Evolutionary conservation across 2,329 filamentous ascomycete genomes (phyloP).

Genomic region (Fusarium paranaense): DNA sequence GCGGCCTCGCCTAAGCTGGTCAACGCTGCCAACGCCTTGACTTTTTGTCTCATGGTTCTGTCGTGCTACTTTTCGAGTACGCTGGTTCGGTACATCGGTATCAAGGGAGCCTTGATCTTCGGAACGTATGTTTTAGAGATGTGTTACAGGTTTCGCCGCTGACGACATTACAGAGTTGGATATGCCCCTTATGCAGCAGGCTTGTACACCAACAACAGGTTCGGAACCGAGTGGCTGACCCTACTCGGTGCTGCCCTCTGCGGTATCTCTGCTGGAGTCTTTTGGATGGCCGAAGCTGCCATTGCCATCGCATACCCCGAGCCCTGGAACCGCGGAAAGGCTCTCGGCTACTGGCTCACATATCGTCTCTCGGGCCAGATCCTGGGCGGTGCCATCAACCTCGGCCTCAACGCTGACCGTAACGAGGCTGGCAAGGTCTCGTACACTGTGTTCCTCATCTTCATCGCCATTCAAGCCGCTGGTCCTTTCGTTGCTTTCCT

Average conservation of each 20-base stretch:
- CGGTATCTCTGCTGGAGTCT: slow-evolving; percentile 77
- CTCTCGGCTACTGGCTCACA: slow-evolving; percentile 76
- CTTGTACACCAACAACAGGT: slow-evolving; percentile 79
- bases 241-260: slow-evolving; percentile 76
- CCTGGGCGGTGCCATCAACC: slow-evolving; percentile 77
- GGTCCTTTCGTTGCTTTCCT: slow-evolving; percentile 75
- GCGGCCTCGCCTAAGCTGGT: slow-evolving; percentile 73
- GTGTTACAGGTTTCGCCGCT: background rate
- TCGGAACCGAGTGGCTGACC: slow-evolving; percentile 75
- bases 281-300: slow-evolving; percentile 81
- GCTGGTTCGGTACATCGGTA: slow-evolving; percentile 74
- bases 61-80: slow-evolving; percentile 75
- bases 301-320: slow-evolving; percentile 80
- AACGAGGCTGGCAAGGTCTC: slow-evolving; percentile 73
- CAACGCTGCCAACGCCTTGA: slow-evolving; percentile 77
- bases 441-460: slow-evolving; percentile 75
- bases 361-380: slow-evolving; percentile 73
- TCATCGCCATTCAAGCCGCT: slow-evolving; percentile 75
- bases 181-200: slow-evolving; percentile 79
- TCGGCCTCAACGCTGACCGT: slow-evolving; percentile 71
- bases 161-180: slow-evolving; percentile 59
- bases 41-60: slow-evolving; percentile 79
- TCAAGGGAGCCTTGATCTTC: slow-evolving; percentile 77
- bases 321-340: slow-evolving; percentile 72
- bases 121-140: slow-evolving; percentile 64